phyloP scores from a whole-genome alignment of 805 yeast species.

The Starmerella apicola region DNA sequence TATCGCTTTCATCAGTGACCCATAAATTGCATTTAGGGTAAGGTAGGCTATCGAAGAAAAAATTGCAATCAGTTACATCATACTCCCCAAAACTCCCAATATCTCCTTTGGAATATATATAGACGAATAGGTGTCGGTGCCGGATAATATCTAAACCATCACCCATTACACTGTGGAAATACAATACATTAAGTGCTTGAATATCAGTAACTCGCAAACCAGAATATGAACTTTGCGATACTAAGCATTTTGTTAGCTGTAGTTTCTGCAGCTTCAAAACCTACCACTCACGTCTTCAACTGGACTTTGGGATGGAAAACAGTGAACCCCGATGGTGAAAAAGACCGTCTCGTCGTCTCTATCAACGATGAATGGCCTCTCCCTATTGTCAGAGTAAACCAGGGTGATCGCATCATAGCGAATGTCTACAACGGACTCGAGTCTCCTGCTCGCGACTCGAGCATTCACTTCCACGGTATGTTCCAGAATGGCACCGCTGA shows the following conservation, averaged over 20 bases:
- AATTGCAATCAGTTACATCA: neutral
- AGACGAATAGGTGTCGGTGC: too few species aligned
- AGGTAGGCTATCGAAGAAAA: neutral
- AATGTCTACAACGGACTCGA: conserved; percentile 64
- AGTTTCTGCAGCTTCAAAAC: conserved; percentile 7
- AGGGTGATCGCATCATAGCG: conserved; percentile 66
- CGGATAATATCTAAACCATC: too few species aligned
- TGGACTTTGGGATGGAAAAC: conserved; percentile 26
- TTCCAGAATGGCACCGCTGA: conserved; percentile 62
- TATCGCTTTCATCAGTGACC: conserved; percentile 1
- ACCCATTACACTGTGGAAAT: too few species aligned
- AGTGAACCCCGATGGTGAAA: conserved; percentile 46
- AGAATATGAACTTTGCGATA: conserved; percentile 3
- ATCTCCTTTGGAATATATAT: too few species aligned
- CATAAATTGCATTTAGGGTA: neutral
- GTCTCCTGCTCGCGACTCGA: conserved; percentile 44
- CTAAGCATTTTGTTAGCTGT: conserved; percentile 4
- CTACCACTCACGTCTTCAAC: conserved; percentile 24
- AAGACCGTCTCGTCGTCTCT: conserved; percentile 42
- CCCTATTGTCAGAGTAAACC: conserved; percentile 66
- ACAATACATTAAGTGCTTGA: neutral
- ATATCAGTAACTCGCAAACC: neutral
- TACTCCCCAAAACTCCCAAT: too few species aligned
- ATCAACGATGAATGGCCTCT: conserved; percentile 70
- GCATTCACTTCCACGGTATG: conserved; percentile 89